Evolutionary conservation across 2,329 filamentous ascomycete genomes (phyloP).

Genomic region (Fusarium pilosicola): DNA sequence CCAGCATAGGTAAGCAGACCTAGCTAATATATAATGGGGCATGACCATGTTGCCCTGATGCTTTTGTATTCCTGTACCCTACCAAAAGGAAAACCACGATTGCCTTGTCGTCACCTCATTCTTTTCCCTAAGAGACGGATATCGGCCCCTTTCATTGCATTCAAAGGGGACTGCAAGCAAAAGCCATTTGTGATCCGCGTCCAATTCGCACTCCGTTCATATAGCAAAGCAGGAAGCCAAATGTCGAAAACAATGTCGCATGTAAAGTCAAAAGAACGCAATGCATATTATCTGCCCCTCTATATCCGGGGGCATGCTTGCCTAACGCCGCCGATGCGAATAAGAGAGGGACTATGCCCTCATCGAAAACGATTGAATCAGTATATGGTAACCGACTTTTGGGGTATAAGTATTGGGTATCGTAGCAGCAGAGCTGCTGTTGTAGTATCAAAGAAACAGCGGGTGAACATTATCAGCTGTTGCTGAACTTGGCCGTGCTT

Average conservation of each 20-base stretch:
- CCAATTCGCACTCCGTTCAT: not conserved
- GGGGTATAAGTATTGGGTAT: constrained; percentile 35
- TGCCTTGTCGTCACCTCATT: constrained; percentile 1
- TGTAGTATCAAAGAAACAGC: constrained; percentile 5
- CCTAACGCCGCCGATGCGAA: constrained; percentile 36
- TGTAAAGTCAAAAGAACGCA: constrained; percentile 5
- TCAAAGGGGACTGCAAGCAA: not conserved
- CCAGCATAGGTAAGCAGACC: constrained; percentile 1
- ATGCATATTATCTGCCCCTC: constrained; percentile 15
- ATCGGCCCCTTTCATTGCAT: not conserved
- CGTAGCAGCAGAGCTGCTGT: constrained; percentile 34
- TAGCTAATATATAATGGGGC: constrained; percentile 11
- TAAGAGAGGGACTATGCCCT: constrained; percentile 10
- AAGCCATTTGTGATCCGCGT: not conserved
- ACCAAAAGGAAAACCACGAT: constrained; percentile 2
- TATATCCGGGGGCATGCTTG: constrained; percentile 15
- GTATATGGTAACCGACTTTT: not conserved
- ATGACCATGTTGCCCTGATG: not conserved
- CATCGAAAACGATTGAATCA: constrained; percentile 12
- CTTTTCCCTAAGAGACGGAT: not conserved
- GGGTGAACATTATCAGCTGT: constrained; percentile 1
- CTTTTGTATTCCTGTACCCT: constrained; percentile 4
- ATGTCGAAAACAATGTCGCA: not conserved
- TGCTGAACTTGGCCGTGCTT: constrained; percentile 1
- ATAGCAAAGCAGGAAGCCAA: constrained; percentile 14